These are phyloP conservation scores for Chytriomyces confervae DNA, from an alignment of 192 early-diverging fungal genomes.

Conservation along the genomic window DNA sequence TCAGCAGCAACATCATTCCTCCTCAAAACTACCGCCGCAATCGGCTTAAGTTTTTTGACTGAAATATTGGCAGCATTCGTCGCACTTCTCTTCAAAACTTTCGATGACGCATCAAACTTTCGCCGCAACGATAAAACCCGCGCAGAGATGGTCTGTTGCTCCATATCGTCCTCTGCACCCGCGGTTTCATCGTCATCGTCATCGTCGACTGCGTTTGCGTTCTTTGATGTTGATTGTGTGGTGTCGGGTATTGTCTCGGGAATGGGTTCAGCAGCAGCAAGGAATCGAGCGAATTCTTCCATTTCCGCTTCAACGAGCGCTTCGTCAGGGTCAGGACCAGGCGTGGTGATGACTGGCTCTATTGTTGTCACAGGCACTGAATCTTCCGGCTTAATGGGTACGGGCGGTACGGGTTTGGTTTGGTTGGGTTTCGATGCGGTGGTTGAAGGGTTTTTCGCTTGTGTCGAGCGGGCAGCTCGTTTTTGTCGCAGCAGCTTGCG, in stretches of 20 bases:
- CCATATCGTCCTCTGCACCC: too few species aligned
- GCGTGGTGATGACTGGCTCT: too few species aligned
- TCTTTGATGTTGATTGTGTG: background rate
- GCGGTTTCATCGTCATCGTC: too few species aligned
- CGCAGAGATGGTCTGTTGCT: too few species aligned
- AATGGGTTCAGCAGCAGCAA: background rate
- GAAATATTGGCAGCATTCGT: too few species aligned
- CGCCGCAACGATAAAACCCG: too few species aligned
- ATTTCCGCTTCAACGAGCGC: background rate
- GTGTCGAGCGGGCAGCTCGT: background rate
- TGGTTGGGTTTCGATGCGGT: background rate
- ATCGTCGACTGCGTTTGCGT: too few species aligned
- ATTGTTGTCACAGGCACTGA: background rate
- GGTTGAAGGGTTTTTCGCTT: background rate
- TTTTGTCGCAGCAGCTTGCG: background rate
- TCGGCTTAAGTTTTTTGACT: too few species aligned
- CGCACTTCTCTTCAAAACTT: too few species aligned
- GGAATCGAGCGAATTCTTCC: background rate
- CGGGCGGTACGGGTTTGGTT: background rate
- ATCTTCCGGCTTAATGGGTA: background rate
- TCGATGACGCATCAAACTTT: too few species aligned
- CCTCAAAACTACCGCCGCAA: too few species aligned
- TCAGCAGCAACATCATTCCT: too few species aligned
- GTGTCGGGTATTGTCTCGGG: background rate
- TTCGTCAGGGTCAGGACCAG: background rate